Base-by-base conservation (phyloP, 2,329 filamentous ascomycete species). In the Pleoardoris graminearum region DNA sequence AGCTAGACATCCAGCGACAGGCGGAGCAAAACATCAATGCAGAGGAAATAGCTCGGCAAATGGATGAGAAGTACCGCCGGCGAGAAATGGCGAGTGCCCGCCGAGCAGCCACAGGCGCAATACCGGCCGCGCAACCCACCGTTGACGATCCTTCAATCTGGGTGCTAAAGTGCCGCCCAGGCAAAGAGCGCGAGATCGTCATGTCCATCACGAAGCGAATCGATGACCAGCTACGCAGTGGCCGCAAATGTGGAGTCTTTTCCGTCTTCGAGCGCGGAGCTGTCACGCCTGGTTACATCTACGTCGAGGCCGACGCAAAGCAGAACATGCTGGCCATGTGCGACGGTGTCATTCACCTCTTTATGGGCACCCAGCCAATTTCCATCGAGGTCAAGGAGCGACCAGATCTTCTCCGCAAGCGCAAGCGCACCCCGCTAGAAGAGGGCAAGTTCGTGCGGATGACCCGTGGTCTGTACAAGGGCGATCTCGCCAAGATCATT, bases 141-240 rank as follows among this genome's bases (percentile, higher is more conserved):
- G 92, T 97, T 44, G 89, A 97, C 57, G 94, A 99, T 72, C 94
- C 94, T 1, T 91, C 90, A 65, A 97, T 99, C 69, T 99, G 91
- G 90, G 91, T 89, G 55, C 87, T 96, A 57, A 87, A 89, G 65
- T 96, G 91, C 76, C 94, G 94, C 71, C 90, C 94, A 62, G 93
- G 93, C 65, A 99, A 99, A 75, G 94, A 99, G 76, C 85, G 88
- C 55, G 94, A 99, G 69, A 88, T 96, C 32, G 82, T 99, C 47
- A 89, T 91, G 69, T 86, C 86, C 23, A 89, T 99, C 62, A 90
- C 91, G 78, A 96, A 92, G 76, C 87, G 91, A 48, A 86, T 96
- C 46, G 87, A 95, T 70, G 91, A 97, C 68, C 84, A 88, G 33
- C 76, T 83, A 43, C 85, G 85, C 23, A 90, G 89, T 19, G 90